Evolutionary conservation across 441 rosid genomes (phyloP).

Genomic region (Populus hybrid): DNA sequence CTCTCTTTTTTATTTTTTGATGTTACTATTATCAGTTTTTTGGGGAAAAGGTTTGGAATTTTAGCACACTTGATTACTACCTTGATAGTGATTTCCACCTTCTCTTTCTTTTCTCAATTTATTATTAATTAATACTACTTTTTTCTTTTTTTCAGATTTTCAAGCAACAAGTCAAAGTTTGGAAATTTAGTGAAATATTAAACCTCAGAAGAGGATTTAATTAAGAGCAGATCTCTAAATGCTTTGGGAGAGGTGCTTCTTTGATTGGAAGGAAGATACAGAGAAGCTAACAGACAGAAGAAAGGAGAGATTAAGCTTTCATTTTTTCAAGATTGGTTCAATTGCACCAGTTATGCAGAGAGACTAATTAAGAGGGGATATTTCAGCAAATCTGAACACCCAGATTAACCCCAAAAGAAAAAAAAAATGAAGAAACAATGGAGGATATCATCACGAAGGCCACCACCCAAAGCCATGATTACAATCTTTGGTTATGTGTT

Average conservation of each 20-base stretch:
- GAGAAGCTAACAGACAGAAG: background rate
- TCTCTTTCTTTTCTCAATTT: background rate
- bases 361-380: background rate
- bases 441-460: conserved; percentile 17
- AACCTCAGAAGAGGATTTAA: background rate
- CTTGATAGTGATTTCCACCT: background rate
- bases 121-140: background rate
- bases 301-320: background rate
- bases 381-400: background rate
- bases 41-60: background rate
- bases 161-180: background rate
- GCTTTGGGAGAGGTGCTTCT: background rate
- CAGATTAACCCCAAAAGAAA: conserved; percentile 2
- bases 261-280: background rate
- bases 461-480: conserved; percentile 9
- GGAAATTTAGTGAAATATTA: background rate
- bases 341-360: background rate
- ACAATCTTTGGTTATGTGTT: conserved; percentile 25
- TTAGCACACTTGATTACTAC: background rate
- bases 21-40: no score
- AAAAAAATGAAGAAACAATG: conserved; percentile 31
- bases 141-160: background rate
- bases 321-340: background rate
- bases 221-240: background rate
- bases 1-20: no score